These are phyloP conservation scores for Pseudogymnoascus destructans DNA, from an alignment of 2,329 filamentous ascomycete genomes.

Conservation along the genomic window DNA sequence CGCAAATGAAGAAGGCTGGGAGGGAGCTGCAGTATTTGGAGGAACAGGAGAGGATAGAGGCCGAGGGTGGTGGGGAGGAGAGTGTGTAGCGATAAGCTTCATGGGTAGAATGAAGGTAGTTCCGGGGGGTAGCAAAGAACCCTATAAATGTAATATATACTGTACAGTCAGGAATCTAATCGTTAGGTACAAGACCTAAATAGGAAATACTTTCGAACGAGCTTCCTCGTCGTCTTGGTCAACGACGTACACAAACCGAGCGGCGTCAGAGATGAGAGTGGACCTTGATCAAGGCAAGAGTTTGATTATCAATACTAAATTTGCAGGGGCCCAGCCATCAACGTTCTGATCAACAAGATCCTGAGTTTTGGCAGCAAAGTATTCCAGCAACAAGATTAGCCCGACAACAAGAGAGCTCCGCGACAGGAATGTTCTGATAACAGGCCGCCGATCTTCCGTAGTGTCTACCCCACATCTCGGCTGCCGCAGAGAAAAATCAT, in stretches of 20 bases:
- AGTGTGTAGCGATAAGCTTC: background rate
- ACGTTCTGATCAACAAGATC: no score
- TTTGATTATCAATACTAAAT: no score
- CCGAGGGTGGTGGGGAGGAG: background rate
- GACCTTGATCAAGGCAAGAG: no score
- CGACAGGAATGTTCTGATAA: no score
- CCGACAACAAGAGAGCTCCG: no score
- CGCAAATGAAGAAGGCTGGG: background rate
- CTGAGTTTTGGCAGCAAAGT: no score
- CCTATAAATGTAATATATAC: background rate
- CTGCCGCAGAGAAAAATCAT: slow-evolving; percentile 4
- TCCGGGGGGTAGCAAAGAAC: background rate
- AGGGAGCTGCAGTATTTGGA: slow-evolving; percentile 1
- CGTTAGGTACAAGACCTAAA: background rate
- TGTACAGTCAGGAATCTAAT: background rate
- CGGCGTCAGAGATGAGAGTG: no score
- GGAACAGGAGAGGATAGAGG: background rate
- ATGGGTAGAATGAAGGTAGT: background rate
- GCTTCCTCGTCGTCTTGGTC: background rate
- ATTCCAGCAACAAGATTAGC: no score
- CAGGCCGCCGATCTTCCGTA: background rate
- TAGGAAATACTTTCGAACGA: background rate
- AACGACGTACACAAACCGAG: background rate
- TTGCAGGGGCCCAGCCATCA: no score
- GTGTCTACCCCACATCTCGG: background rate